Evolutionary conservation across 1,284 basidiomycete genomes (phyloP).

Genomic region (Fomitopsis betulina): DNA sequence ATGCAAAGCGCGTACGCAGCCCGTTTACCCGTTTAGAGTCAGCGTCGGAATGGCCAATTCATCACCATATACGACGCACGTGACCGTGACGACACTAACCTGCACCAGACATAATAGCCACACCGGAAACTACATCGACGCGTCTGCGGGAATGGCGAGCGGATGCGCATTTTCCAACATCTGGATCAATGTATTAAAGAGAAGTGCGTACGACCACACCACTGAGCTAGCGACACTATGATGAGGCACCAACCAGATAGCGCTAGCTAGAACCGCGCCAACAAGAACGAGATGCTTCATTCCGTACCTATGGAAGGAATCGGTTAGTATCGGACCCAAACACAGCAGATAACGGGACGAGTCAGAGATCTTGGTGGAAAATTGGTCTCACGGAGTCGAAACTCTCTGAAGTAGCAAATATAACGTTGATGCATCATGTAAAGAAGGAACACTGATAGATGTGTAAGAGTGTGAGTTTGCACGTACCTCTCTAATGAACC

Average conservation of each 20-base stretch:
- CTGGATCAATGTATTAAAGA: not conserved
- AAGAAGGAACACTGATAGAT: not conserved
- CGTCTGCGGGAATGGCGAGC: not conserved
- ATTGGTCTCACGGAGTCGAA: constrained; percentile 60
- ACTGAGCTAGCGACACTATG: too few relatives aligned
- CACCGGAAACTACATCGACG: too few relatives aligned
- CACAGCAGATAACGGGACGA: not conserved
- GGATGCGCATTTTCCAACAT: not conserved
- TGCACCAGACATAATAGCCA: too few relatives aligned
- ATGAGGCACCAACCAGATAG: too few relatives aligned
- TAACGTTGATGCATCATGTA: constrained; percentile 44
- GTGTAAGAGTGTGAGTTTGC: not conserved
- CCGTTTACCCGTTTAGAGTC: too few relatives aligned
- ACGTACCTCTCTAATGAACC: not conserved
- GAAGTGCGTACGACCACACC: not conserved
- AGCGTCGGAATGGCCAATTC: too few relatives aligned
- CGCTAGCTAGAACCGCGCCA: too few relatives aligned
- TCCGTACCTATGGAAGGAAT: not conserved
- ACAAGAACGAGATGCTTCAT: too few relatives aligned
- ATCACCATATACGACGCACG: too few relatives aligned
- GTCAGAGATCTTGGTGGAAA: constrained; percentile 78
- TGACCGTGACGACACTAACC: too few relatives aligned
- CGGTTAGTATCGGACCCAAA: not conserved
- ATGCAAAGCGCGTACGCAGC: too few relatives aligned
- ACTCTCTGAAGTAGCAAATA: constrained; percentile 88